Evolutionary conservation across 208 protist genomes (phyloP).

Genomic region (Trypanosoma theileri): DNA sequence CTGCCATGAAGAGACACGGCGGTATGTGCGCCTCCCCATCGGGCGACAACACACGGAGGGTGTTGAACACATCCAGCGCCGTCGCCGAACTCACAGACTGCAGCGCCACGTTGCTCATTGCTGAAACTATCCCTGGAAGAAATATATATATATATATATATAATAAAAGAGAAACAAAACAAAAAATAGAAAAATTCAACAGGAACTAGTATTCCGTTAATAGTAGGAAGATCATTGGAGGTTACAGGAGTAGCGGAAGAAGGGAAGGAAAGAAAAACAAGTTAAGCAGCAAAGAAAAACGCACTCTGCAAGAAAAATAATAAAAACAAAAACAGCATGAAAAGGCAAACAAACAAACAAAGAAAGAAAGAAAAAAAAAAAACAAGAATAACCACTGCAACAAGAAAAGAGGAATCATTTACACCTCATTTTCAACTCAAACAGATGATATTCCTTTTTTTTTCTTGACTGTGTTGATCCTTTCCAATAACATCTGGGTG

Average conservation of each 20-base stretch:
- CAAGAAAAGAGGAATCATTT: too few species aligned
- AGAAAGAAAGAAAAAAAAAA: not conserved
- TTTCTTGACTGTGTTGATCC: conserved; percentile 3
- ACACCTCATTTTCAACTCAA: not conserved
- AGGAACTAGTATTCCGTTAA: too few species aligned
- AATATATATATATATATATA: conserved; percentile 7
- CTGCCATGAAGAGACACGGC: conserved; percentile 27
- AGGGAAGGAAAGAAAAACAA: conserved; percentile 3
- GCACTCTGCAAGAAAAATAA: too few species aligned
- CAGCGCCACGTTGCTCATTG: conserved; percentile 1
- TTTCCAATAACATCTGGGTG: conserved; percentile 1
- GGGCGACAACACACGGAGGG: conserved; percentile 7
- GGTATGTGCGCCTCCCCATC: conserved; percentile 51
- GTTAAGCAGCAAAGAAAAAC: not conserved
- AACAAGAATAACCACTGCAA: too few species aligned
- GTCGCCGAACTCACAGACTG: not conserved
- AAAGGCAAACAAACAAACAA: not conserved
- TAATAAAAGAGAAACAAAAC: conserved; percentile 4
- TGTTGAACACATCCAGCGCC: conserved; percentile 19
- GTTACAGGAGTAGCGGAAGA: not conserved
- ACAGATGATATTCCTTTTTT: not conserved
- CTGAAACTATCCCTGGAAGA: not conserved
- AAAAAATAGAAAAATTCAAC: not conserved
- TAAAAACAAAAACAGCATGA: too few species aligned
- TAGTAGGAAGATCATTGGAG: too few species aligned